A percentile compares a stretch with the other conserved stretches of the same genome.
Evolutionary conservation across 129 eudicot genomes (phyloP).

Genomic region (Tagetes patula): DNA sequence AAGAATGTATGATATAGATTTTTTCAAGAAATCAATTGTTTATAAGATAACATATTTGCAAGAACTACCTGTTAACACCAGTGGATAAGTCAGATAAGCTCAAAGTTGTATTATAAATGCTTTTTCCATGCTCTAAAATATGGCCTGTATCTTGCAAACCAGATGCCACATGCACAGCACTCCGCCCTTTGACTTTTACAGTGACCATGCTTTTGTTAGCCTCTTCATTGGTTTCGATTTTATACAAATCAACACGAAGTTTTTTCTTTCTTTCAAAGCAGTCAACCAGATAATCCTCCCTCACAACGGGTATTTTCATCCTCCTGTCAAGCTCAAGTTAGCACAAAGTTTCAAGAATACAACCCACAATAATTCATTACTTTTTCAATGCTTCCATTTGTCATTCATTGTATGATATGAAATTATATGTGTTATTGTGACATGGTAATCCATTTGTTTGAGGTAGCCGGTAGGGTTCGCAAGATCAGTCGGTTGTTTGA

Average conservation of each 20-base stretch:
- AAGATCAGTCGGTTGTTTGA: not conserved
- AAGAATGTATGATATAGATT: not conserved
- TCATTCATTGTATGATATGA: not conserved
- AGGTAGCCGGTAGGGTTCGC: not conserved
- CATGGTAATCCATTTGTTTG: not conserved
- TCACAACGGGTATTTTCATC: slow-evolving; percentile 86
- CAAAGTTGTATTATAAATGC: slow-evolving; percentile 86
- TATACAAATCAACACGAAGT: slow-evolving; percentile 83
- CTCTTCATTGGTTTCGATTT: slow-evolving; percentile 64
- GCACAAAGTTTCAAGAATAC: slow-evolving; percentile 8
- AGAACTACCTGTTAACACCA: slow-evolving; percentile 80
- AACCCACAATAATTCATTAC: not conserved
- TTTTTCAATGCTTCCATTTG: not conserved
- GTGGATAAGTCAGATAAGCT: slow-evolving; percentile 81
- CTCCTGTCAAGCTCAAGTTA: slow-evolving; percentile 56
- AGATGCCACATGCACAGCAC: slow-evolving; percentile 92
- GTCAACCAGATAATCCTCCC: slow-evolving; percentile 81
- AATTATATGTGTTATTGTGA: not conserved
- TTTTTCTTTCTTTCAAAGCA: slow-evolving; percentile 70
- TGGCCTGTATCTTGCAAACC: slow-evolving; percentile 97
- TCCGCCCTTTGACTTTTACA: slow-evolving; percentile 90
- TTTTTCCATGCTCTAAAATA: slow-evolving; percentile 80
- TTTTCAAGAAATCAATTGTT: not conserved
- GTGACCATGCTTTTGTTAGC: slow-evolving; percentile 51
- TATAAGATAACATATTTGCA: not conserved